These are phyloP conservation scores for Teratosphaeria gauchensis DNA, from an alignment of 2,329 filamentous ascomycete species.

Conservation along the genomic window DNA sequence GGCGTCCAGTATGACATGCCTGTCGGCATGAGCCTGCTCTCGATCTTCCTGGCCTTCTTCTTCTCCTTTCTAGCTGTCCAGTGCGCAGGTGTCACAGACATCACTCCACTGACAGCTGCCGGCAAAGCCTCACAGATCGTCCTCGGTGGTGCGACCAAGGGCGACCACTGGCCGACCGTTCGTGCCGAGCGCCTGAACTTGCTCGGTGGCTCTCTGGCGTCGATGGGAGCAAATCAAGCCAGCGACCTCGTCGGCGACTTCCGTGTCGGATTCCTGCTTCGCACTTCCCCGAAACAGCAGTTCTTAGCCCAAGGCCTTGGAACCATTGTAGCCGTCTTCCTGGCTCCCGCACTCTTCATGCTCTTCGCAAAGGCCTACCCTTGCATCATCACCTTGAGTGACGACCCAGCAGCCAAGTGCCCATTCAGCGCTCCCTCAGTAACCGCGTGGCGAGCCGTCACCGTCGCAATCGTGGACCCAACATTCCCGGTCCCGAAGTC, in stretches of 20 bases:
- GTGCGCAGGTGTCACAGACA: constrained; percentile 43
- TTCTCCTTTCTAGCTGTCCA: constrained; percentile 51
- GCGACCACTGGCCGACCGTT: constrained; percentile 51
- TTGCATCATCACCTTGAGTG: constrained; percentile 47
- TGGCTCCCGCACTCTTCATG: constrained; percentile 58
- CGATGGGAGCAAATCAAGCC: constrained; percentile 31
- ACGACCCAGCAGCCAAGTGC: constrained; percentile 39
- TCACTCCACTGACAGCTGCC: constrained; percentile 52
- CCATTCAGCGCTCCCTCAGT: constrained; percentile 55
- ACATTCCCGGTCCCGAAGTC: constrained; percentile 45
- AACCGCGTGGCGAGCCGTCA: constrained; percentile 56
- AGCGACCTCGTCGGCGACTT: constrained; percentile 52
- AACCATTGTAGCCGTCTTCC: constrained; percentile 53
- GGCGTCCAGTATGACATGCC: constrained; percentile 44
- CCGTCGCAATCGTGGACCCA: constrained; percentile 51
- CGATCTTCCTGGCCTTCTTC: constrained; percentile 45
- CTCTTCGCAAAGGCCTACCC: constrained; percentile 60
- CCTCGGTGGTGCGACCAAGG: constrained; percentile 49
- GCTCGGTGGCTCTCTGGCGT: constrained; percentile 23
- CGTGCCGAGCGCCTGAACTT: constrained; percentile 52
- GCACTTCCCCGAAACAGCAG: constrained; percentile 52
- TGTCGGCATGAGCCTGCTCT: constrained; percentile 46
- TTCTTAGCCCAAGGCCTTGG: constrained; percentile 57
- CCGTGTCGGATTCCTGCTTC: constrained; percentile 54
- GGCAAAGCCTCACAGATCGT: constrained; percentile 58